Conservation (phyloP, 306 rosid genomes). For the Glycyrrhiza uralensis region DNA sequence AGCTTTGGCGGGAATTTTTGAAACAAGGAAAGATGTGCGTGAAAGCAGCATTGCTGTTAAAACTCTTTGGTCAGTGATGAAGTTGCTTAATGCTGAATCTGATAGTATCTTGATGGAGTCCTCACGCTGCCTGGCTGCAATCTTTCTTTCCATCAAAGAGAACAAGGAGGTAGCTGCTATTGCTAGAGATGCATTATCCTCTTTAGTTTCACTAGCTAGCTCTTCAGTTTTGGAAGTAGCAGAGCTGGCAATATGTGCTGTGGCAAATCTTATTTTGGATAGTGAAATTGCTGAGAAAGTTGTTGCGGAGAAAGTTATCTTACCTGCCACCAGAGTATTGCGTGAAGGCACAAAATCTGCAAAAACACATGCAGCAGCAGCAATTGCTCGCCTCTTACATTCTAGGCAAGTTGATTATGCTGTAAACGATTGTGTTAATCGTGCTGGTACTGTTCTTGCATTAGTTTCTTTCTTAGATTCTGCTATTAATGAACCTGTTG, state of each 20-base stretch:
- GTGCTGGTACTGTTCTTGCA: slow-evolving; percentile 93
- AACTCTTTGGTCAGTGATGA: slow-evolving; percentile 68
- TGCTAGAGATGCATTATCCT: slow-evolving; percentile 69
- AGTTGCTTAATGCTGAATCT: slow-evolving; percentile 77
- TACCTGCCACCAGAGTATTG: slow-evolving; percentile 90
- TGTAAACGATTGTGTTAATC: slow-evolving; percentile 78
- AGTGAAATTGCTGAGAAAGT: slow-evolving; percentile 79
- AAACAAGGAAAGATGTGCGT: slow-evolving; percentile 84
- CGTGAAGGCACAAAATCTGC: slow-evolving; percentile 80
- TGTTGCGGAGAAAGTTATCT: slow-evolving; percentile 71
- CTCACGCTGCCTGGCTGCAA: slow-evolving; percentile 84
- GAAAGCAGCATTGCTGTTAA: slow-evolving; percentile 84
- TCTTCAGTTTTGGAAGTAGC: slow-evolving; percentile 81
- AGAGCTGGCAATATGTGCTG: slow-evolving; percentile 88
- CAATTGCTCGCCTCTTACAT: slow-evolving; percentile 84
- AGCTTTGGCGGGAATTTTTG: slow-evolving; percentile 89
- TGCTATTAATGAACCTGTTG: slow-evolving; percentile 54
- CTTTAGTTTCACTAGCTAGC: slow-evolving; percentile 66
- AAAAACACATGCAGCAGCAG: slow-evolving; percentile 90
- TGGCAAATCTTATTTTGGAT: slow-evolving; percentile 93
- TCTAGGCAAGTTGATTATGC: slow-evolving; percentile 64
- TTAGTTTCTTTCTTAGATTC: slow-evolving; percentile 83
- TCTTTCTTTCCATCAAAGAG: slow-evolving; percentile 92
- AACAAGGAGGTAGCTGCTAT: slow-evolving; percentile 78
- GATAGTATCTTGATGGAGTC: slow-evolving; percentile 71